Percentiles rank a stretch among this genome's conserved stretches.
Evolutionary conservation across 768 basidiomycete species (phyloP).

Genomic region (Favolaschia claudopus): DNA sequence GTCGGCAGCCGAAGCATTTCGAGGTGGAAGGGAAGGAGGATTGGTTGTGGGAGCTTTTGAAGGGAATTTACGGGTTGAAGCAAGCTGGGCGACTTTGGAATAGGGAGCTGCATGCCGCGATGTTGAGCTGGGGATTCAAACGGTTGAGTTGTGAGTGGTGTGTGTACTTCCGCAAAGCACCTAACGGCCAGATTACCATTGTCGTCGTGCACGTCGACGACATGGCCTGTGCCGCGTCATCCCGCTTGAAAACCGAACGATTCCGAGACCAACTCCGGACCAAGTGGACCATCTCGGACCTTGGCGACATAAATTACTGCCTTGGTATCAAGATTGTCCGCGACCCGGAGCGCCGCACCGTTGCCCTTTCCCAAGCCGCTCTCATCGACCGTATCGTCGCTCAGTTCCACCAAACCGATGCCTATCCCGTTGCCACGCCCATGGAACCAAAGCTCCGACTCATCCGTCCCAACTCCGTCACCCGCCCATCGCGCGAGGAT

Average conservation of each 20-base stretch:
- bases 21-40: slow-evolving; percentile 21
- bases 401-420: slow-evolving; percentile 34
- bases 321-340: slow-evolving; percentile 46
- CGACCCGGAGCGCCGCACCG: slow-evolving; percentile 24
- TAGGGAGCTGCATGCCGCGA: slow-evolving; percentile 19
- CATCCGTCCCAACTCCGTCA: slow-evolving; percentile 18
- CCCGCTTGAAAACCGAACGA: slow-evolving; percentile 31
- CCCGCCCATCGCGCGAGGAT: slow-evolving; percentile 10
- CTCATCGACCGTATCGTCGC: slow-evolving; percentile 39
- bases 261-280: slow-evolving; percentile 24
- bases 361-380: slow-evolving; percentile 33
- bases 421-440: slow-evolving; percentile 30
- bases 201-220: slow-evolving; percentile 32
- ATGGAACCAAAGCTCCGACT: slow-evolving; percentile 40
- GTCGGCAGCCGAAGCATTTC: slow-evolving; percentile 44
- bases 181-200: slow-evolving; percentile 3
- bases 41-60: slow-evolving; percentile 21
- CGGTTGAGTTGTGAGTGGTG: slow-evolving; percentile 26
- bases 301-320: slow-evolving; percentile 38
- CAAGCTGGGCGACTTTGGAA: slow-evolving; percentile 39
- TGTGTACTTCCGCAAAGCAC: slow-evolving; percentile 19
- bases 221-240: slow-evolving; percentile 15
- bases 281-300: slow-evolving; percentile 37
- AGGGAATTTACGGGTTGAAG: slow-evolving; percentile 36
- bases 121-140: slow-evolving; percentile 31